Evolutionary conservation across 768 basidiomycete genomes (phyloP), one percentile per base, ranked within the genome.

Genomic region (Phanerochaete sordida): DNA sequence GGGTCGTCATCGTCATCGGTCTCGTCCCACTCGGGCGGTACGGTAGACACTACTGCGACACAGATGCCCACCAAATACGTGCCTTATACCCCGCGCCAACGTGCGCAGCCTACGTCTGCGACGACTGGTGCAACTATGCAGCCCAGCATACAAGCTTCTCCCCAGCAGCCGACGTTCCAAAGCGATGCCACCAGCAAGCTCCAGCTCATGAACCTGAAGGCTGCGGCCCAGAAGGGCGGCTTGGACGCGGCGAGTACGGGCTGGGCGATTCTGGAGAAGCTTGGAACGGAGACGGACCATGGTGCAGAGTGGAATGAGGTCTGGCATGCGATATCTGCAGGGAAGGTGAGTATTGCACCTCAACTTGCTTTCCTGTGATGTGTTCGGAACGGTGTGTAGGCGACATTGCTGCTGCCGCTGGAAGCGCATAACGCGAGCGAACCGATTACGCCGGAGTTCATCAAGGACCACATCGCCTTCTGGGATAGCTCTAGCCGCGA

Each of bases 381-480:
- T 61, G 13, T 28, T 15, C 28, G 39, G 31, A 35, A 57, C 16
- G 5, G 51, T 27, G 48, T 62, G 9, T 67, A 96, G 93, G 88
- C 90, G 2, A 87, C 90, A 0, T 69, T 99, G 12, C 75, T 98
- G 16, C 78, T 98, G 0, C 95, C 95, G 0, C 70, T 84, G 1
- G 88, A 91, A 52, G 77, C 81, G 47, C 69, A 76, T 6, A 76
- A 81, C 2, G 70, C 78, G 15, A 76, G 81, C 21, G 81, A 84
- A 19, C 77, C 77, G 51, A 79, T 93, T 54, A 89, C 88, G 0
- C 74, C 85, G 0, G 88, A 93, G 2, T 86, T 95, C 58, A 76
- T 97, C 30, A 85, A 84, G 68, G 94, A 97, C 67, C 96, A 99
- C 69, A 72, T 96, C 58, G 75, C 84, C 30, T 78, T 93, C 31